Percentiles rank a stretch among this genome's conserved stretches.
These are phyloP conservation scores for Capniomyces stellatus DNA, from an alignment of 371 early-diverging fungal genomes.

Conservation along the genomic window DNA sequence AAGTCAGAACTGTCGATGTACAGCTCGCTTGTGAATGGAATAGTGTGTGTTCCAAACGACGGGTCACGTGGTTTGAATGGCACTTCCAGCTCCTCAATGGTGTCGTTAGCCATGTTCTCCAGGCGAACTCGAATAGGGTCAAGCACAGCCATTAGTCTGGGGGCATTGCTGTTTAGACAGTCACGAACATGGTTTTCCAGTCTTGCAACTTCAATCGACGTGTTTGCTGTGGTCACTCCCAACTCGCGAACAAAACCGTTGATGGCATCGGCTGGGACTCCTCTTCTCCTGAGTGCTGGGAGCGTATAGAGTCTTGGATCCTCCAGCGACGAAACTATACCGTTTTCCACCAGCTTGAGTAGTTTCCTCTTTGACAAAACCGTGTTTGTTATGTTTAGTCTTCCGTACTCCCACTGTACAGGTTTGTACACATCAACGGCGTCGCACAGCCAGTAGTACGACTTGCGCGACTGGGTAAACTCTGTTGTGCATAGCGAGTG, in stretches of 20 bases:
- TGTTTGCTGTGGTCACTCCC: constrained; percentile 77
- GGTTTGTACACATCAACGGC: constrained; percentile 98
- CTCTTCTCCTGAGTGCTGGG: constrained; percentile 91
- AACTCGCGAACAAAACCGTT: constrained; percentile 94
- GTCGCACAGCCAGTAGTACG: constrained; percentile 99
- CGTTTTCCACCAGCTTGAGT: constrained; percentile 66
- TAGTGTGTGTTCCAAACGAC: constrained; percentile 56
- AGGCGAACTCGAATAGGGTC: constrained; percentile 81
- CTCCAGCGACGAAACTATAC: constrained; percentile 82
- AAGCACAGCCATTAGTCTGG: constrained; percentile 79
- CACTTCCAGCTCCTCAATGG: constrained; percentile 54
- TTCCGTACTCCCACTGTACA: constrained; percentile 99
- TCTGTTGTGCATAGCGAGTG: constrained; percentile 99
- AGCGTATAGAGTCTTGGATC: constrained; percentile 98
- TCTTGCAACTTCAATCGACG: constrained; percentile 77
- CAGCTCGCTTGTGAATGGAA: constrained; percentile 73
- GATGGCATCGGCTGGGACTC: constrained; percentile 97
- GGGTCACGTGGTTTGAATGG: constrained; percentile 73
- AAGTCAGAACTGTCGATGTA: constrained; percentile 95
- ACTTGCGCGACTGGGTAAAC: constrained; percentile 85
- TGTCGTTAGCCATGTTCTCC: constrained; percentile 65
- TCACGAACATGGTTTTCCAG: constrained; percentile 93
- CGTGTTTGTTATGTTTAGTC: constrained; percentile 92
- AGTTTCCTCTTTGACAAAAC: constrained; percentile 98
- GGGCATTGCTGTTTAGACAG: constrained; percentile 77